A percentile compares a stretch with the other conserved stretches of the same genome.
Evolutionary conservation across 2,329 filamentous ascomycete species (phyloP).

Genomic region (Ascochyta viciae-villosae): DNA sequence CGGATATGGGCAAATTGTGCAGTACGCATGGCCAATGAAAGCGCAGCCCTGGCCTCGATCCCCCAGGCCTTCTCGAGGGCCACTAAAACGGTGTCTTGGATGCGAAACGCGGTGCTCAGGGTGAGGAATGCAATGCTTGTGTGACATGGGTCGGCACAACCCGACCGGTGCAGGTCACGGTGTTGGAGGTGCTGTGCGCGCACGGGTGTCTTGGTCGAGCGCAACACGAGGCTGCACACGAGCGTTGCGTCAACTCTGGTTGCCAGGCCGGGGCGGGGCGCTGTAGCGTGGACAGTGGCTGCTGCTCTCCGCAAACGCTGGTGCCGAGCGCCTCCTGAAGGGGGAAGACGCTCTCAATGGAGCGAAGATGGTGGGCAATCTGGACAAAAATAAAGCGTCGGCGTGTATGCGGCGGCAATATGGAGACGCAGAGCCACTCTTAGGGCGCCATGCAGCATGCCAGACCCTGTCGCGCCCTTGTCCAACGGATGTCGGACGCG

Average conservation of each 20-base stretch:
- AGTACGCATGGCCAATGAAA: slow-evolving; percentile 1
- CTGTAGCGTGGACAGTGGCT: slow-evolving; percentile 11
- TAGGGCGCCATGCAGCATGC: slow-evolving; percentile 10
- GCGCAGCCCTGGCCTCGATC: not conserved
- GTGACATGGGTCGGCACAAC: slow-evolving; percentile 3
- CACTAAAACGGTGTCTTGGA: slow-evolving; percentile 11
- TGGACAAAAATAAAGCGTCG: slow-evolving; percentile 17
- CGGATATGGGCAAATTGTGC: slow-evolving; percentile 11
- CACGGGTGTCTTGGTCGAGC: not conserved
- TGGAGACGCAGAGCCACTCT: slow-evolving; percentile 16
- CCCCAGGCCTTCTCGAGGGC: slow-evolving; percentile 12
- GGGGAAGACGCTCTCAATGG: slow-evolving; percentile 8
- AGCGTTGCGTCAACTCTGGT: slow-evolving; percentile 5
- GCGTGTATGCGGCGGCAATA: slow-evolving; percentile 20
- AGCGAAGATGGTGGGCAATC: slow-evolving; percentile 13
- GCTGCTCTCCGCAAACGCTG: slow-evolving; percentile 16
- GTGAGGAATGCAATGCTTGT: slow-evolving; percentile 4
- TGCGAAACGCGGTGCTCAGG: slow-evolving; percentile 11
- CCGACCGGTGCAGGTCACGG: slow-evolving; percentile 1
- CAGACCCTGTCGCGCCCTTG: slow-evolving; percentile 15
- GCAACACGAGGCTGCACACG: slow-evolving; percentile 1
- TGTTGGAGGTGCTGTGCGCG: slow-evolving; percentile 8
- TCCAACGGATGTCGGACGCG: slow-evolving; percentile 16
- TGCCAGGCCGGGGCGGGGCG: slow-evolving; percentile 7
- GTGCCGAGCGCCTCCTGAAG: slow-evolving; percentile 19